Conservation (phyloP, 352 stramenopile genomes). For the Stephanocyclus meneghinianus region DNA sequence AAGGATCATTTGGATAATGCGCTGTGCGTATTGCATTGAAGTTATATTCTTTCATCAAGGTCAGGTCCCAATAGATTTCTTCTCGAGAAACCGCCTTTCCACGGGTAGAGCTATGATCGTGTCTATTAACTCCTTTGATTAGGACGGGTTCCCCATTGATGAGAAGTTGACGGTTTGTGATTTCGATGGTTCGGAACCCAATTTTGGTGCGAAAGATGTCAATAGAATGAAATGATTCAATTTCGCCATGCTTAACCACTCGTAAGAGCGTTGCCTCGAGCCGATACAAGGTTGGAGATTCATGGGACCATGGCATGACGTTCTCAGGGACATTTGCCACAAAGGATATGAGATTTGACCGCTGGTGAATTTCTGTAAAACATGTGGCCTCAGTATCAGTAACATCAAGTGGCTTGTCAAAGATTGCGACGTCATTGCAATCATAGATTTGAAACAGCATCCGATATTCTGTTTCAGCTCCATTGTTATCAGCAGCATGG, state of each 20-base stretch:
- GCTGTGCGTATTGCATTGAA: slow-evolving; percentile 87
- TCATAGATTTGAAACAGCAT: slow-evolving; percentile 51
- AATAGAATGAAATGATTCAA: not conserved
- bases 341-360: slow-evolving; percentile 45
- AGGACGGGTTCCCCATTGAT: slow-evolving; percentile 84
- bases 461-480: slow-evolving; percentile 20
- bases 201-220: slow-evolving; percentile 73
- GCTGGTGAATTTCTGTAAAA: slow-evolving; percentile 20
- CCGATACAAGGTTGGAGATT: slow-evolving; percentile 78
- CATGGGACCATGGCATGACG: slow-evolving; percentile 65
- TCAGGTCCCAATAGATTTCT: slow-evolving; percentile 83
- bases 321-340: slow-evolving; percentile 18
- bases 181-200: slow-evolving; percentile 84
- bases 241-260: not conserved
- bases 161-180: slow-evolving; percentile 62
- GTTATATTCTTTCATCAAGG: slow-evolving; percentile 85
- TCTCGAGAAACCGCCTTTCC: slow-evolving; percentile 84
- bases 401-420: slow-evolving; percentile 40
- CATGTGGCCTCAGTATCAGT: slow-evolving; percentile 7
- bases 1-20: slow-evolving; percentile 86
- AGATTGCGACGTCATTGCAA: slow-evolving; percentile 14
- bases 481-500: not conserved
- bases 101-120: slow-evolving; percentile 85
- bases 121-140: slow-evolving; percentile 73
- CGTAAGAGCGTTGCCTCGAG: slow-evolving; percentile 49